A percentile compares a stretch with the other conserved stretches of the same genome.
These are phyloP conservation scores for Oleoguttula mirabilis DNA, from an alignment of 495 filamentous ascomycete species.

Conservation along the genomic window DNA sequence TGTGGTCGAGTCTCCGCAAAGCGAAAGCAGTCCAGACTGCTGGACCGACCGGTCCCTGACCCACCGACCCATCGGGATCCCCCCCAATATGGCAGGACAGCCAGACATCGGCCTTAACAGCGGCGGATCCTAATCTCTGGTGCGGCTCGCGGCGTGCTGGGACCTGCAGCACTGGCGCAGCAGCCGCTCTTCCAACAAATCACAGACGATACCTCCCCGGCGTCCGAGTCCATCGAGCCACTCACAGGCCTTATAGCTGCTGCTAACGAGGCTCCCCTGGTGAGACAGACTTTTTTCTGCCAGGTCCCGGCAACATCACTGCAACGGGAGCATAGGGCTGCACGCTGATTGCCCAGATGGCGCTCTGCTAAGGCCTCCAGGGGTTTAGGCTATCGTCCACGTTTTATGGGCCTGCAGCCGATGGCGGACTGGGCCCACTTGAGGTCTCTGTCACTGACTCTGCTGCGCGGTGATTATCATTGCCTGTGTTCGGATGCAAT, in stretches of 20 bases:
- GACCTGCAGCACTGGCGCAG: constrained; percentile 10
- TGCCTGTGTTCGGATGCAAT: background rate
- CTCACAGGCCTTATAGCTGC: background rate
- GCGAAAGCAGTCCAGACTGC: too few relatives aligned
- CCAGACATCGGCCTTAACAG: too few relatives aligned
- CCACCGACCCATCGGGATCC: too few relatives aligned
- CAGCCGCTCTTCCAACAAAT: constrained; percentile 11
- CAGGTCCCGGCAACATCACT: background rate
- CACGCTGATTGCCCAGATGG: background rate
- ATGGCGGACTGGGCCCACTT: background rate
- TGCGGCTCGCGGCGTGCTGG: too few relatives aligned
- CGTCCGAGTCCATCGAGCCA: constrained; percentile 4
- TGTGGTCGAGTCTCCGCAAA: too few relatives aligned
- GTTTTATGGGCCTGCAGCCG: constrained; percentile 10
- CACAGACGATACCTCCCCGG: background rate
- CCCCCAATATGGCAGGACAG: too few relatives aligned
- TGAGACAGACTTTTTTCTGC: too few relatives aligned
- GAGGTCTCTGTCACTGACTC: background rate
- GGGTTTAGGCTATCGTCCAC: constrained; percentile 9
- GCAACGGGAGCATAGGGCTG: background rate
- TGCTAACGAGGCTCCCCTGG: too few relatives aligned
- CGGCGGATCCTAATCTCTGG: too few relatives aligned
- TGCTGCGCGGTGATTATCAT: background rate
- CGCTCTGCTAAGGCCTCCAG: background rate
- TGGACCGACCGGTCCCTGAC: too few relatives aligned